phyloP scores from a whole-genome alignment of 345 rosid genomes.

The Euphorbia lathyris region DNA sequence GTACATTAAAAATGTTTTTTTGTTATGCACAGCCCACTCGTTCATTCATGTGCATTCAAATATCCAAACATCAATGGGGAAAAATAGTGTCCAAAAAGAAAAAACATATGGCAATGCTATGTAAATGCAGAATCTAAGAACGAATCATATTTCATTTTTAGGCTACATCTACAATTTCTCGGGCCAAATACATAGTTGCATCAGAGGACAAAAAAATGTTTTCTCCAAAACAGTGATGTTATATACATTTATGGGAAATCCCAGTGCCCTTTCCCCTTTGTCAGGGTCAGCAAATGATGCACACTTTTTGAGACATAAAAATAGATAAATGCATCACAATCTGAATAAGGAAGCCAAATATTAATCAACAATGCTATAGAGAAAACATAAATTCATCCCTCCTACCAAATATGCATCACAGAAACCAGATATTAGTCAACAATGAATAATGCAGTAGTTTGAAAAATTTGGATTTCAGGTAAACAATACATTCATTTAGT shows the following conservation, averaged over 20 bases:
- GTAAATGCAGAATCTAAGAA: conserved; percentile 10
- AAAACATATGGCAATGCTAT: conserved; percentile 19
- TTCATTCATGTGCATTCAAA: background rate
- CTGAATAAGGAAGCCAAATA: background rate
- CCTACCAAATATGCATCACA: background rate
- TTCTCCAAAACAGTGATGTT: background rate
- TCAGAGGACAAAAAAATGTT: background rate
- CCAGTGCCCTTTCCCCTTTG: background rate
- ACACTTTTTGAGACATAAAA: background rate
- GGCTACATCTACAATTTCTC: background rate
- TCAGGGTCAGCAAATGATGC: too few relatives aligned
- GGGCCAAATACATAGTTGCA: background rate
- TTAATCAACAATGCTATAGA: background rate
- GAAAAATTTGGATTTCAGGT: background rate
- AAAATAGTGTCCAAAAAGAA: background rate
- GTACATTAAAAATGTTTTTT: background rate
- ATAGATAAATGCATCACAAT: background rate
- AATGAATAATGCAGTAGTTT: background rate
- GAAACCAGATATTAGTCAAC: background rate
- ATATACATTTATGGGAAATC: background rate
- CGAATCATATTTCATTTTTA: background rate
- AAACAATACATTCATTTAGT: background rate
- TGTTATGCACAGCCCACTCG: background rate
- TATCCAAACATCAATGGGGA: background rate
- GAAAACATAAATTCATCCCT: background rate